phyloP scores from a whole-genome alignment of 495 filamentous ascomycete genomes.

The Penicillium canariense region DNA sequence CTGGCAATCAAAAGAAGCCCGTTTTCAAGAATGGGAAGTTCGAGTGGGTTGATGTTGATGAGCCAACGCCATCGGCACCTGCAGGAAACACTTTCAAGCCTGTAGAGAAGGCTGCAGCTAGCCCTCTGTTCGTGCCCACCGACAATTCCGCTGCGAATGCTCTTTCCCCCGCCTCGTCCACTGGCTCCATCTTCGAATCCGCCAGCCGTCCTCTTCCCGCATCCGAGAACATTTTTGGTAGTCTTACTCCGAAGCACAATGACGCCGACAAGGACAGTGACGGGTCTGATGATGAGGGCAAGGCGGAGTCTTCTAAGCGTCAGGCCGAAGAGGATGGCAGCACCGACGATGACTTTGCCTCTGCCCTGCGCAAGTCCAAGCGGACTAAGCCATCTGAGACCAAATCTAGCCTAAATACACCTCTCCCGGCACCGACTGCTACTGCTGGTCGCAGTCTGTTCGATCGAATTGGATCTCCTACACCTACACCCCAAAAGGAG shows the following conservation, averaged over 20 bases:
- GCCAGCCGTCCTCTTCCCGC: conserved; percentile 26
- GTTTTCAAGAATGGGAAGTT: conserved; percentile 43
- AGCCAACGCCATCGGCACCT: conserved; percentile 7
- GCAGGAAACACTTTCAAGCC: conserved; percentile 8
- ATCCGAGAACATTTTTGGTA: conserved; percentile 59
- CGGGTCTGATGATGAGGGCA: conserved; percentile 27
- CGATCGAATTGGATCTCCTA: conserved; percentile 48
- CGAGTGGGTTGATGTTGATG: conserved; percentile 35
- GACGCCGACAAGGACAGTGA: conserved; percentile 28
- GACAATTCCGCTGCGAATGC: conserved; percentile 12
- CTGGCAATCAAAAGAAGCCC: conserved; percentile 28
- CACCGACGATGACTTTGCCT: conserved; percentile 25
- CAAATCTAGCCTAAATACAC: conserved; percentile 30
- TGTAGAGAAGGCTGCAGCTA: conserved; percentile 10
- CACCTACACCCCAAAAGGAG: conserved; percentile 20
- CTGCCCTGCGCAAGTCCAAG: conserved; percentile 23
- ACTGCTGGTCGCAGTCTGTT: conserved; percentile 54
- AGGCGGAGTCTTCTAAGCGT: conserved; percentile 19
- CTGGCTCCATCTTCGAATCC: conserved; percentile 23
- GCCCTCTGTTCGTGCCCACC: conserved; percentile 2
- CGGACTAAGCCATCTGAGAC: conserved; percentile 20
- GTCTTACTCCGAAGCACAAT: conserved; percentile 45
- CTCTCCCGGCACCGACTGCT: conserved; percentile 29
- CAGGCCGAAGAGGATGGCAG: conserved; percentile 23
- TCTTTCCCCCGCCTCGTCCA: conserved; percentile 12